Conservation (phyloP, 352 stramenopile genomes). For the Stramenopiles sp. region DNA sequence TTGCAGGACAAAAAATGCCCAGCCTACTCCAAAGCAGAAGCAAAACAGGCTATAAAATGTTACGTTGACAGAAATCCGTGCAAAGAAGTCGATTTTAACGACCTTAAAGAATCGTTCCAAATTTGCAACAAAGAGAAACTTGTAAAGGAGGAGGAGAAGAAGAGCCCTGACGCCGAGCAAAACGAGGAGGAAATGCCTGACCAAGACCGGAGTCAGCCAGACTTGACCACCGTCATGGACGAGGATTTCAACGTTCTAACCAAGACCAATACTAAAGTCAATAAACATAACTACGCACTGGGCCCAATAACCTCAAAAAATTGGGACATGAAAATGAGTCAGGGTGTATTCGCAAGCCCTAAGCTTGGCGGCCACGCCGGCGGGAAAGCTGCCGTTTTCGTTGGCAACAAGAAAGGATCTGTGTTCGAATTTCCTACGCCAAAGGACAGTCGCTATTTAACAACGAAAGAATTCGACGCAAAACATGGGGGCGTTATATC, state of each 20-base stretch:
- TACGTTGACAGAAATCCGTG: neutral
- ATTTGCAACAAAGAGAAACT: slow-evolving; percentile 4
- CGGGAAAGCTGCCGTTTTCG: neutral
- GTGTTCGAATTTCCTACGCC: neutral
- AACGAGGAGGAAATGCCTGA: neutral
- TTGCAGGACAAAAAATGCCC: slow-evolving; percentile 7
- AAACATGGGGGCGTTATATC: neutral
- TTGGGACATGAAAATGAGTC: neutral
- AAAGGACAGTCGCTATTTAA: neutral
- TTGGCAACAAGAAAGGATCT: neutral
- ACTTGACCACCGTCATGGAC: neutral
- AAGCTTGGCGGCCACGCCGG: neutral
- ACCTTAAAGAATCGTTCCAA: slow-evolving; percentile 1
- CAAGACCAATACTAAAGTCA: neutral
- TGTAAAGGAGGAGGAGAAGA: neutral
- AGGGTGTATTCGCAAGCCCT: neutral
- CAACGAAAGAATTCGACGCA: neutral
- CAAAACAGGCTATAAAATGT: neutral
- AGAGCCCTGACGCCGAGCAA: slow-evolving; percentile 10
- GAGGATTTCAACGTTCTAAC: neutral
- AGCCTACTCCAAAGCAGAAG: neutral
- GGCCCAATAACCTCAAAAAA: neutral
- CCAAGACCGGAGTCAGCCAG: neutral
- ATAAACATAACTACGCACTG: neutral
- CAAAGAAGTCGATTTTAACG: neutral